Percentiles rank a stretch among this genome's conserved stretches.
phyloP scores from a whole-genome alignment of 2,329 filamentous ascomycete genomes.

The Exserohilum turcica region DNA sequence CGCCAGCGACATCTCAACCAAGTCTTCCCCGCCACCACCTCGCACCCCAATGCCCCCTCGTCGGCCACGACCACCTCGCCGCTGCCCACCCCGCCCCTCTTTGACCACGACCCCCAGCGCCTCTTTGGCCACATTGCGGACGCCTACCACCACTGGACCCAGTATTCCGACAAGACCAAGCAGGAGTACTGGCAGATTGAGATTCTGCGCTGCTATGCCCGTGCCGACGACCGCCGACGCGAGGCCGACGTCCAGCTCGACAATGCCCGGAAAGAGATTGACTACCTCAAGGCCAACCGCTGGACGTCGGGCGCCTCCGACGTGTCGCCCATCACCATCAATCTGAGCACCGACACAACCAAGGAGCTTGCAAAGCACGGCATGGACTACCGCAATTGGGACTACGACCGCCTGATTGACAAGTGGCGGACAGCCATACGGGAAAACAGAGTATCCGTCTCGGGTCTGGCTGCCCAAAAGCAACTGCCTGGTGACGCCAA shows the following conservation, averaged over 20 bases:
- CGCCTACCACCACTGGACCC: conserved; percentile 77
- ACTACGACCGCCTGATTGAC: conserved; percentile 49
- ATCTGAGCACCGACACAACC: conserved; percentile 45
- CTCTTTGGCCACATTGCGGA: conserved; percentile 76
- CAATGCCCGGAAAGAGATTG: conserved; percentile 49
- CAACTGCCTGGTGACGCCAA: conserved; percentile 31
- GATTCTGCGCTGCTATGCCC: conserved; percentile 52
- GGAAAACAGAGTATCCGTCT: conserved; percentile 32
- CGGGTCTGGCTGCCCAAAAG: conserved; percentile 45
- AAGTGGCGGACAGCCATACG: conserved; percentile 48
- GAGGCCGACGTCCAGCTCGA: conserved; percentile 48
- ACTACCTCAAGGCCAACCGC: conserved; percentile 46
- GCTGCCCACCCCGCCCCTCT: conserved; percentile 45
- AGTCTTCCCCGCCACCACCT: conserved; percentile 32
- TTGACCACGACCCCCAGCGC: conserved; percentile 68
- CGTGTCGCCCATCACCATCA: conserved; percentile 43
- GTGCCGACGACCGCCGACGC: conserved; percentile 45
- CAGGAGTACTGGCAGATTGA: conserved; percentile 55
- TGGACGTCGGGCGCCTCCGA: conserved; percentile 36
- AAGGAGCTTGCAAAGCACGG: conserved; percentile 47
- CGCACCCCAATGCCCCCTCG: conserved; percentile 34
- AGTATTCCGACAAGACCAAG: conserved; percentile 58
- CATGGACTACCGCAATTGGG: conserved; percentile 48
- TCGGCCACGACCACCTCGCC: conserved; percentile 39
- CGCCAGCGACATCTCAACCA: conserved; percentile 44